Evolutionary conservation across 768 basidiomycete genomes (phyloP).

Genomic region (Podaxis sp.): DNA sequence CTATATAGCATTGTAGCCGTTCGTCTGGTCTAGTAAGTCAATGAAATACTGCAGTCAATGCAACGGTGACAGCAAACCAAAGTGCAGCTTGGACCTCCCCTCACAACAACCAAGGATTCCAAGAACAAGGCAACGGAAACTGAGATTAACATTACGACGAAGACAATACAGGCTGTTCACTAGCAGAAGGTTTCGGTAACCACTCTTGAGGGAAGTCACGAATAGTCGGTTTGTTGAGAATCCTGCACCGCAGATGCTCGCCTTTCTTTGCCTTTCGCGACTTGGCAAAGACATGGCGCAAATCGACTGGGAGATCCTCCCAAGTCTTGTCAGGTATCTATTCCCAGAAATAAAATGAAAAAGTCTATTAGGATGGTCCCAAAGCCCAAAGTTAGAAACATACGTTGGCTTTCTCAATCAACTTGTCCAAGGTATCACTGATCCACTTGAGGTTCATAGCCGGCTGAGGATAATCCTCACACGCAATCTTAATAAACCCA

Average conservation of each 20-base stretch:
- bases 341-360: constrained; percentile 2
- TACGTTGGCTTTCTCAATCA: constrained; percentile 86
- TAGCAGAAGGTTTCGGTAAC: constrained; percentile 46
- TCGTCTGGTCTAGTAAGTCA: background rate
- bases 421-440: constrained; percentile 76
- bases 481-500: constrained; percentile 89
- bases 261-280: constrained; percentile 70
- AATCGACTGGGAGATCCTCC: constrained; percentile 74
- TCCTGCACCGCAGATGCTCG: constrained; percentile 58
- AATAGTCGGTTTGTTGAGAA: constrained; percentile 58
- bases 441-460: constrained; percentile 95
- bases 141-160: constrained; percentile 7
- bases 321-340: constrained; percentile 47
- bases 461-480: constrained; percentile 80
- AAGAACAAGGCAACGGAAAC: background rate
- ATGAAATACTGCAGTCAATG: background rate
- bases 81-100: background rate
- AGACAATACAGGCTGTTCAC: constrained; percentile 9
- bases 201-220: constrained; percentile 85
- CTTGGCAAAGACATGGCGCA: constrained; percentile 75
- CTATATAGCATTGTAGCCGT: background rate
- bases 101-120: background rate
- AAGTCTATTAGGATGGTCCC: constrained; percentile 9
- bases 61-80: background rate
- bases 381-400: constrained; percentile 29